phyloP scores from a whole-genome alignment of 192 early-diverging fungal species.

The Anaeromyces robustus region DNA sequence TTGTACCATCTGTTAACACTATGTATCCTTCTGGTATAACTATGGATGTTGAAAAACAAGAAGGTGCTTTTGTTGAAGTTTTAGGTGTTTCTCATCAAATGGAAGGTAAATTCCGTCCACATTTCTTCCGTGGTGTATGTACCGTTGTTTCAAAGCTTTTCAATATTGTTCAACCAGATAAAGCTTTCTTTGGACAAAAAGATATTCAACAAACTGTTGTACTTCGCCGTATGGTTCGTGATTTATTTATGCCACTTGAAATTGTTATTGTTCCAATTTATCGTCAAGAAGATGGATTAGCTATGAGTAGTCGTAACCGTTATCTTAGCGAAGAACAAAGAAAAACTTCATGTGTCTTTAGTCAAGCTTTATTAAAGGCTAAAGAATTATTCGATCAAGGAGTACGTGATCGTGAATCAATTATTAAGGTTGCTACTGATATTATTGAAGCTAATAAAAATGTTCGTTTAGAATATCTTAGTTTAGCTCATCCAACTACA shows the following conservation, averaged over 20 bases:
- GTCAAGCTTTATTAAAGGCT: slow-evolving; percentile 32
- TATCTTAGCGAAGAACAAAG: slow-evolving; percentile 65
- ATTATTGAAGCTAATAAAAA: slow-evolving; percentile 17
- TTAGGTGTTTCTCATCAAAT: slow-evolving; percentile 77
- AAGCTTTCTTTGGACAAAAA: slow-evolving; percentile 90
- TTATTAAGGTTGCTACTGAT: slow-evolving; percentile 21
- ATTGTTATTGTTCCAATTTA: slow-evolving; percentile 58
- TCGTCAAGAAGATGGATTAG: slow-evolving; percentile 70
- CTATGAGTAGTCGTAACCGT: slow-evolving; percentile 77
- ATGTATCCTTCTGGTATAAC: slow-evolving; percentile 91
- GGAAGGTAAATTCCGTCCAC: slow-evolving; percentile 81
- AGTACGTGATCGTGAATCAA: slow-evolving; percentile 24
- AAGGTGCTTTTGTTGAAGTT: slow-evolving; percentile 84
- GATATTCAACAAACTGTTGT: slow-evolving; percentile 89
- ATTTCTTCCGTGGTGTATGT: slow-evolving; percentile 93
- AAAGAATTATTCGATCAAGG: neutral
- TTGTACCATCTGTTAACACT: slow-evolving; percentile 56
- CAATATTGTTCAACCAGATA: slow-evolving; percentile 68
- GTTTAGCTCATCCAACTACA: slow-evolving; percentile 50
- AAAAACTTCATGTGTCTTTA: slow-evolving; percentile 50
- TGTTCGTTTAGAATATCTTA: slow-evolving; percentile 65
- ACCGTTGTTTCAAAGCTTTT: slow-evolving; percentile 90
- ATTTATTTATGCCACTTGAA: slow-evolving; percentile 62
- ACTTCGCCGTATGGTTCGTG: slow-evolving; percentile 58
- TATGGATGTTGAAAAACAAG: slow-evolving; percentile 58